Base-by-base conservation (phyloP, 176 grass and related monocot genomes). In the Bolboschoenus planiculmis region DNA sequence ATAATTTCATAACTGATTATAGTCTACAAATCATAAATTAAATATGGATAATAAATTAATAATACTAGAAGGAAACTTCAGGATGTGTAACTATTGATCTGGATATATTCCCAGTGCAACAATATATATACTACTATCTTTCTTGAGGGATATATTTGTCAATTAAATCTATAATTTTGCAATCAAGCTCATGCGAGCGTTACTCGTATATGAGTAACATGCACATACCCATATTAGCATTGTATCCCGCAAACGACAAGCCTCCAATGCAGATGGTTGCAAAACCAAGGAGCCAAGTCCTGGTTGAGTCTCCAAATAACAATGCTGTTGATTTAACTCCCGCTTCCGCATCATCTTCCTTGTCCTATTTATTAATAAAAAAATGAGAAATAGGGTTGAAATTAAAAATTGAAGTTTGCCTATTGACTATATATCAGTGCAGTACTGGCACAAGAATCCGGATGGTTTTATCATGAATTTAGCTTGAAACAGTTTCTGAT, bases 311-410 rank as follows among this genome's bases (percentile, higher is more conserved):
- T 60, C 80, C 84, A 55, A 90, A 86, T 39, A 78, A 73, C 73
- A 90, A 73, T 26, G 88, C 85, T 56, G 88, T 90, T 3, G 88
- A 90, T 87, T 90, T 90, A 44, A 90, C 81, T 75, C 88, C 88
- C 1, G 83, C 84, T 63, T 87, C 71, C 16, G 61, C 18, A 55
- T 90, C 88, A 47, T 90, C 74, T 18, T 84, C 54, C 44, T 84
- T 90, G 77, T 87, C 88, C 88, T 90, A 39, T 54, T 71, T 37
- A 21, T 84, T 73, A 24, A 20, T 53, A 39, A 39, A 33, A 18
- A 51, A 68, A 70, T 54, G 6, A 53, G 8, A 18, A 67, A 67
- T 35, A 39, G 15, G 33, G 20, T 13, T 71, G 7, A 71, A 24
- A 40, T 71, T 5, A 43, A 40, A 71, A 10, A 43, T 21, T 71